Evolutionary conservation across 2,329 filamentous ascomycete genomes (phyloP), one percentile per base, ranked within the genome.

Genomic region (Drechslerella coelobrocha): DNA sequence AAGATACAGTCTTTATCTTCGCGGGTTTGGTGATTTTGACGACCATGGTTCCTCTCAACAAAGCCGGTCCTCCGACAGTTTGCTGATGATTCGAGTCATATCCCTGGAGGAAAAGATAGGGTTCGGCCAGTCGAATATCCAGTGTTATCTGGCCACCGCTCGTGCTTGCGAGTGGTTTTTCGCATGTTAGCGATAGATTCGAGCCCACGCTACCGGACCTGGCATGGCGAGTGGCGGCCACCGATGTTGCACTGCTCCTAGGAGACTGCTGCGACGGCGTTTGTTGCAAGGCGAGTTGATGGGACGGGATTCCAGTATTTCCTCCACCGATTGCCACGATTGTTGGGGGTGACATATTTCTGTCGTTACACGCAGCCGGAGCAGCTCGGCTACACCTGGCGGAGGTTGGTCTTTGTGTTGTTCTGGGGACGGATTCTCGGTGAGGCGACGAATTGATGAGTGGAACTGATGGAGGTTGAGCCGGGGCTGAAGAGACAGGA

Each of bases 1-100:
- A 82, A 4, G 89, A 92, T 23, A 99, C 85, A 2, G 91, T 89
- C 81, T 96, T 97, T 74, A 99, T 88, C 80, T 99, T 99, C 50
- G 92, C 87, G 73, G 90, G 89, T 78, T 97, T 97, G 48, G 89
- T 88, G 10, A 97, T 85, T 68, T 88, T 88, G 39, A 99, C 78
- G 75, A 90, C 88, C 61, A 99, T 79, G 74, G 88, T 92, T 17
- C 94, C 94, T 61, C 94, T 85, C 12, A 99, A 83, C 77, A 99
- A 88, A 0, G 92, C 90, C 5, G 91, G 93, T 57, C 84, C 89
- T 54, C 86, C 83, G 1, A 84, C 83, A 29, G 19, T 71, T 9
- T 86, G 80, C 5, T 80, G 78, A 6, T 79, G 78, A 74, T 84
- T 83, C 51, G 88, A 85, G 65, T 92, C 89, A 75, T 93, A 92